Conservation (phyloP, 129 eudicot genomes). For the Lonicera japonica region DNA sequence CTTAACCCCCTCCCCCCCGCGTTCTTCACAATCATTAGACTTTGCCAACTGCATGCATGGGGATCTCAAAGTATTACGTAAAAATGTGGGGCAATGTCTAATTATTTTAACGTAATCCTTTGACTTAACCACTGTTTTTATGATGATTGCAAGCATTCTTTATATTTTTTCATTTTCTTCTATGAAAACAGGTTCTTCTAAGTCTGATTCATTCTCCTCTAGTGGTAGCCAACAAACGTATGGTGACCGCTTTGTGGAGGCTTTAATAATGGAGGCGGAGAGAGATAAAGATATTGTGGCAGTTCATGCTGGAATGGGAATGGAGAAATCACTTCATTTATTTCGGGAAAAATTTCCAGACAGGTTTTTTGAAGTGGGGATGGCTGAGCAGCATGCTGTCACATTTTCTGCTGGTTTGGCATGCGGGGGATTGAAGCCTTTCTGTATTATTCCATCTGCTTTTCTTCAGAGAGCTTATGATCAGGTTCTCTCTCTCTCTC, state of each 20-base stretch:
- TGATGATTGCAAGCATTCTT: no score
- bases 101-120: no score
- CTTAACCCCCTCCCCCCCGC: no score
- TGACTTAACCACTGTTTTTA: no score
- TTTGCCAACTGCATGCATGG: no score
- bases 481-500: slow-evolving; percentile 46
- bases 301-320: slow-evolving; percentile 89
- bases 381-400: slow-evolving; percentile 98
- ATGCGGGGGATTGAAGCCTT: slow-evolving; percentile 86
- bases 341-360: slow-evolving; percentile 56
- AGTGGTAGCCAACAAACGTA: slow-evolving; percentile 40
- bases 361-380: slow-evolving; percentile 77
- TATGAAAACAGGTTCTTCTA: slow-evolving; percentile 34
- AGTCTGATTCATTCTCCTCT: slow-evolving; percentile 28
- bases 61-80: no score
- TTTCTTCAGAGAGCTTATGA: slow-evolving; percentile 92
- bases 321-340: slow-evolving; percentile 55
- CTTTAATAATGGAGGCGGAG: slow-evolving; percentile 59
- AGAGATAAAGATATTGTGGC: slow-evolving; percentile 77
- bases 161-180: no score
- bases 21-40: no score
- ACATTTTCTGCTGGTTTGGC: slow-evolving; percentile 90
- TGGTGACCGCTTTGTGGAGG: slow-evolving; percentile 61
- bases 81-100: no score
- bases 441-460: slow-evolving; percentile 85